Base-by-base conservation (phyloP, 2,329 filamentous ascomycete genomes). In the Monosporascus sp. region DNA sequence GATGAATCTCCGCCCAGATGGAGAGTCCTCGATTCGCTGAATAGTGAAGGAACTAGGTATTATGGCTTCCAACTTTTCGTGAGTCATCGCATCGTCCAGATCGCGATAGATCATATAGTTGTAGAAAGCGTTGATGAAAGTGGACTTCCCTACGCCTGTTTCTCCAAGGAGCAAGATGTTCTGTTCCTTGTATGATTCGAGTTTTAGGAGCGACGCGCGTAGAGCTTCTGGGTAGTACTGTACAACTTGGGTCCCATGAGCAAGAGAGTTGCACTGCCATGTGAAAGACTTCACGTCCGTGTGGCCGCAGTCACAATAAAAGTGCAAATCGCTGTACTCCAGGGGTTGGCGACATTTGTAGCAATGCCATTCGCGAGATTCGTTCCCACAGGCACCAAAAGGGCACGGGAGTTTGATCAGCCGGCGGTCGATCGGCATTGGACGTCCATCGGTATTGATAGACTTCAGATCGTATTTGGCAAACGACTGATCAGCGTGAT, bases 121-220 rank as follows among this genome's bases (percentile, higher is more conserved):
- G 57, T 73, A 58, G 37, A 78, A 75, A 0, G 74, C 70, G 47
- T 78, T 79, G 60, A 78, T 77, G 43, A 72, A 78, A 0, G 76
- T 78, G 1, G 72, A 75, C 50, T 79, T 78, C 0, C 76, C 76
- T 0, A 77, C 76, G 0, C 75, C 76, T 0, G 75, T 76, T 57
- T 78, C 74, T 0, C 76, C 75, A 0, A 78, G 63, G 5, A 79
- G 70, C 24, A 78, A 55, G 18, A 78, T 74, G 44, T 77, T 78
- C 26, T 71, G 50, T 18, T 69, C 61, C 2, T 70, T 61, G 7
- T 58, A 57, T 17, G 61, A 59, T 17, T 63, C 55, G 2, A 72
- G 62, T 20, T 41, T 41, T n/a, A 41, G 26, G 1, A 59, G 50
- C 5, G 38, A 20, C 5, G 20, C n/a, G 5, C 26, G 18, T 7